These are phyloP conservation scores for Colletotrichum magnum DNA, from an alignment of 2,329 filamentous ascomycete genomes.

Conservation along the genomic window DNA sequence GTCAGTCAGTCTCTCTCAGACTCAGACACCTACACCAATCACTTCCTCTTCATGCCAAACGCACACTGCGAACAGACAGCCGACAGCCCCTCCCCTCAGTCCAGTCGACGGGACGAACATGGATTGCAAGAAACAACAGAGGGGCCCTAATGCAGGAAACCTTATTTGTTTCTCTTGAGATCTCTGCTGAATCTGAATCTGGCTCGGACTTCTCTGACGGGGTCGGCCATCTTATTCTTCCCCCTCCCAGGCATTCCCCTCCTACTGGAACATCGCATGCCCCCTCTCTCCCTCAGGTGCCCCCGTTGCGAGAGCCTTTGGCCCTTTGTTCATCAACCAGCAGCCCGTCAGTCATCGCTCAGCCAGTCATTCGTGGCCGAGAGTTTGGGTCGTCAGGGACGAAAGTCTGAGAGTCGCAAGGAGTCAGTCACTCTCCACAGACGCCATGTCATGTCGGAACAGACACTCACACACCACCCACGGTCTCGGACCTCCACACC, in stretches of 20 bases:
- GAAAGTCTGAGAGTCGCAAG: not conserved
- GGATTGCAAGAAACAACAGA: slow-evolving; percentile 39
- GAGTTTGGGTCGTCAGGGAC: slow-evolving; percentile 15
- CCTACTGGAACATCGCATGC: slow-evolving; percentile 13
- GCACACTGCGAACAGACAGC: slow-evolving; percentile 35
- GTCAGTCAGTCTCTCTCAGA: not conserved
- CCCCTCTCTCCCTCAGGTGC: slow-evolving; percentile 24
- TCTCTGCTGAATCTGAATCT: slow-evolving; percentile 34
- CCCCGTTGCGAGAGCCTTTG: slow-evolving; percentile 11
- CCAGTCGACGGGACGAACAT: slow-evolving; percentile 36
- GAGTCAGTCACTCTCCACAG: not conserved
- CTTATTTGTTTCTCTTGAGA: slow-evolving; percentile 39
- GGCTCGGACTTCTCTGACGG: slow-evolving; percentile 30
- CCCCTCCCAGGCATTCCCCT: slow-evolving; percentile 18
- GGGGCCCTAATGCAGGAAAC: slow-evolving; percentile 39
- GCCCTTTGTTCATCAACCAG: slow-evolving; percentile 16
- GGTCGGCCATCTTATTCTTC: not conserved
- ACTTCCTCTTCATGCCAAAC: slow-evolving; percentile 6
- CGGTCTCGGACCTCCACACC: slow-evolving; percentile 31
- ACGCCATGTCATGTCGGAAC: no score
- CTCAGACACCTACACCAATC: not conserved
- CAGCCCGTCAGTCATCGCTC: not conserved
- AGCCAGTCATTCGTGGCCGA: slow-evolving; percentile 9
- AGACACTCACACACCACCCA: slow-evolving; percentile 21
- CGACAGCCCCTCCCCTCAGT: slow-evolving; percentile 9